Evolutionary conservation across 371 early-diverging fungal genomes (phyloP).

Genomic region (Actinomortierella ambigua): DNA sequence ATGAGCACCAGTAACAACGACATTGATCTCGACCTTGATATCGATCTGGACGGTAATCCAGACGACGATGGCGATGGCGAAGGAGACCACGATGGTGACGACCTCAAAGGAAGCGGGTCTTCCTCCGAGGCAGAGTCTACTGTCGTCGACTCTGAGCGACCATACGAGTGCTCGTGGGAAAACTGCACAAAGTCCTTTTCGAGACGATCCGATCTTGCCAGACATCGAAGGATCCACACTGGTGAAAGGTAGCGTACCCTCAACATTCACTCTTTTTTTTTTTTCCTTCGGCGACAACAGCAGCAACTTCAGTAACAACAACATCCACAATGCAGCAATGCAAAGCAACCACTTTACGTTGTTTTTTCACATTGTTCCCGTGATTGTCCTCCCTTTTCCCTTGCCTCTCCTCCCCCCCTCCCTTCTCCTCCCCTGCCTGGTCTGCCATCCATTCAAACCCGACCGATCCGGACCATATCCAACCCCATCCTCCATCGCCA

Average conservation of each 20-base stretch:
- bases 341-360: no score
- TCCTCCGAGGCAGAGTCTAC: slow-evolving; percentile 32
- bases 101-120: slow-evolving; percentile 18
- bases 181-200: slow-evolving; percentile 71
- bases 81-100: slow-evolving; percentile 14
- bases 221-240: slow-evolving; percentile 76
- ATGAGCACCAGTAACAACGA: slow-evolving; percentile 17
- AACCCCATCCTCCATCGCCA: no score
- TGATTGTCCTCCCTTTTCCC: no score
- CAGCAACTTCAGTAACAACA: no score
- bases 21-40: slow-evolving; percentile 31
- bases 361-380: no score
- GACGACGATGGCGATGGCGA: slow-evolving; percentile 8
- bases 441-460: no score
- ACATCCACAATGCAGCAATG: no score
- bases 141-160: slow-evolving; percentile 26
- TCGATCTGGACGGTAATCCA: slow-evolving; percentile 23
- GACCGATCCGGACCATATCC: no score
- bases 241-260: slow-evolving; percentile 57
- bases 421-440: no score
- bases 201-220: slow-evolving; percentile 69
- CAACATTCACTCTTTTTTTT: no score
- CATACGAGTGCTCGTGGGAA: slow-evolving; percentile 65
- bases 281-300: no score
- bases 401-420: no score